Evolutionary conservation across 108 stramenopile species (phyloP), one percentile per base, ranked within the genome.

Genomic region (Hondaea fermentalgiana): DNA sequence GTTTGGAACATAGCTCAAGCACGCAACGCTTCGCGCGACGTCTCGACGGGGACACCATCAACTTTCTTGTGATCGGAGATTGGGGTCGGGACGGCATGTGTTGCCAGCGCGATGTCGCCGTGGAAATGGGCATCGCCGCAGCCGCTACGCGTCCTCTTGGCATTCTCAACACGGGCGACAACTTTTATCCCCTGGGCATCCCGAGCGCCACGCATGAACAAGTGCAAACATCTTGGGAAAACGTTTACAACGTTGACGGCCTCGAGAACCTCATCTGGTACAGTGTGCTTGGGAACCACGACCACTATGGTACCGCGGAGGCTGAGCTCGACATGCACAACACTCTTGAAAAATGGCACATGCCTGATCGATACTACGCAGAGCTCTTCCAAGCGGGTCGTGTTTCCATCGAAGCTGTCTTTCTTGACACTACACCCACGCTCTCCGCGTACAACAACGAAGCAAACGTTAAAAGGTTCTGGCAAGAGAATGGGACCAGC

Each of bases 21-120:
- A 47, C 6, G 51, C 10, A 10, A 6, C 19, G 23, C 19, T 83
- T 83, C 23, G 76, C 76, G 10, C 12, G 49, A 23, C 19, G 28
- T 14, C 49, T 83, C 49, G 51, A 35, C n/a, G 76, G 76, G 23
- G 76, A 83, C 51, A 53, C 17, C 51, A 35, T 83, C 51, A 53
- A 47, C 45, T 83, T 83, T 83, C 23, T 83, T 12, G 76, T 83
- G 3, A 83, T 83, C 49, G 76, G 76, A 6, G 76, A 83, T 4
- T 83, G 76, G 76, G 76, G 76, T 0, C 19, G 76, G 6, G 76
- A 83, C 28, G 76, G 76, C n/a, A 53, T 47, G 76, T 83, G 76
- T 45, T 83, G 76, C 51, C 76, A 83, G 51, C 76, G 76, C 25
- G 76, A 83, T 23, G 76, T 83, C 25, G 76, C 76, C n/a, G 45